A percentile compares a stretch with the other conserved stretches of the same genome.
Evolutionary conservation across 1,284 basidiomycete species (phyloP).

Genomic region (Cutaneotrichosporon mucoides): DNA sequence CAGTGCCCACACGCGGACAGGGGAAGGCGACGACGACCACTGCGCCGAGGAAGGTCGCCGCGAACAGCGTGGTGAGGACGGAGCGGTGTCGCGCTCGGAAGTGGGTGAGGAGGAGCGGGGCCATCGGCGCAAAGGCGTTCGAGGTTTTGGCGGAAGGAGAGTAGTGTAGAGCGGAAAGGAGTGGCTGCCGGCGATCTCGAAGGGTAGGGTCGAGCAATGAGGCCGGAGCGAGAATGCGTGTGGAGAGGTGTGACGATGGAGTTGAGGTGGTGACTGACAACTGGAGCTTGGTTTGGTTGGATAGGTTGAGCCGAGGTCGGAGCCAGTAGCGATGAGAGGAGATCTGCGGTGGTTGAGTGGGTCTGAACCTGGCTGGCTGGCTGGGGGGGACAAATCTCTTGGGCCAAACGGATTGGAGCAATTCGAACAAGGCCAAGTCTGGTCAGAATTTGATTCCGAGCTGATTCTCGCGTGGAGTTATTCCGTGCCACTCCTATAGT

Average conservation of each 20-base stretch:
- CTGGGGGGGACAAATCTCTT: background rate
- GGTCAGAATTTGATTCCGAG: background rate
- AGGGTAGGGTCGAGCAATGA: no score
- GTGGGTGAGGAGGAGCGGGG: conserved; percentile 46
- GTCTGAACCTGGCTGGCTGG: no score
- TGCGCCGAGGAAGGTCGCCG: conserved; percentile 48
- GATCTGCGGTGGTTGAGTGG: no score
- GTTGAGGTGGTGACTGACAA: no score
- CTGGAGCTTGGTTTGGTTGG: no score
- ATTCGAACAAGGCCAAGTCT: background rate
- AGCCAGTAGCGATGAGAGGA: background rate
- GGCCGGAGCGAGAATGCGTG: no score
- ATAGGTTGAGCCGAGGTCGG: background rate
- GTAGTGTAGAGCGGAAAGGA: background rate
- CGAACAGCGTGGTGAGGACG: conserved; percentile 47
- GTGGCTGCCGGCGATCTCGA: background rate
- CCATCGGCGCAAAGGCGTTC: conserved; percentile 30
- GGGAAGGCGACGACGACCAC: conserved; percentile 49
- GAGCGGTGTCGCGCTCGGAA: conserved; percentile 47
- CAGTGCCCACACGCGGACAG: conserved; percentile 36
- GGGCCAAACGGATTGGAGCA: no score
- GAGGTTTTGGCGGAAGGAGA: background rate
- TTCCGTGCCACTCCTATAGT: background rate
- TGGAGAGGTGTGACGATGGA: no score
- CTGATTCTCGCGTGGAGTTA: background rate